phyloP scores from a whole-genome alignment of 2,329 filamentous ascomycete genomes.

The Venturiaceae sp. region DNA sequence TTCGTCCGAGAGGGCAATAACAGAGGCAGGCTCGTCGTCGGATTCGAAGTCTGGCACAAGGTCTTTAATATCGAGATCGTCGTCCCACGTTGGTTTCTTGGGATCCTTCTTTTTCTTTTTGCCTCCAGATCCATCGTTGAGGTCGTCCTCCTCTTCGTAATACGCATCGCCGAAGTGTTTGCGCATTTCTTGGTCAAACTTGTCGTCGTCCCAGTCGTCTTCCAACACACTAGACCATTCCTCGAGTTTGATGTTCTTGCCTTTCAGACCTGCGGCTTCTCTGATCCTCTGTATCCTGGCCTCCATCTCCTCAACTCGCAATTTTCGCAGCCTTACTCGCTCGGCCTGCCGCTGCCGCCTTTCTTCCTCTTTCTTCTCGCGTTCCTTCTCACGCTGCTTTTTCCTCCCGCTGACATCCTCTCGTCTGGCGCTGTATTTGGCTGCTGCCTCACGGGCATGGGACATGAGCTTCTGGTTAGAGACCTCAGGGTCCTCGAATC shows the following conservation, averaged over 20 bases:
- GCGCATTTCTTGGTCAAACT: slow-evolving; percentile 87
- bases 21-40: slow-evolving; percentile 36
- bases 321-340: slow-evolving; percentile 69
- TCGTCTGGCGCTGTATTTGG: slow-evolving; percentile 73
- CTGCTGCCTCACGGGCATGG: slow-evolving; percentile 78
- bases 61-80: slow-evolving; percentile 96
- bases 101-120: slow-evolving; percentile 46
- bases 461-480: slow-evolving; percentile 81
- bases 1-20: slow-evolving; percentile 46
- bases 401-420: slow-evolving; percentile 72
- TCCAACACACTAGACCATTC: slow-evolving; percentile 82
- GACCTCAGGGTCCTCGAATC: slow-evolving; percentile 85
- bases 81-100: slow-evolving; percentile 88
- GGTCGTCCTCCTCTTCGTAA: slow-evolving; percentile 45
- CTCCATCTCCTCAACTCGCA: slow-evolving; percentile 87
- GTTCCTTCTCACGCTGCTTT: slow-evolving; percentile 68
- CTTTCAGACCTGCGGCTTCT: slow-evolving; percentile 71
- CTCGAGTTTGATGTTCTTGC: slow-evolving; percentile 58
- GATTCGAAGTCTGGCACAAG: slow-evolving; percentile 80
- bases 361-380: slow-evolving; percentile 66
- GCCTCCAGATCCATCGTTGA: slow-evolving; percentile 32
- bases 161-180: slow-evolving; percentile 84
- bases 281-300: slow-evolving; percentile 81
- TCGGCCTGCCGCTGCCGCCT: slow-evolving; percentile 70
- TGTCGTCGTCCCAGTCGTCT: slow-evolving; percentile 76